Evolutionary conservation across 495 filamentous ascomycete genomes (phyloP), one percentile per base, ranked within the genome.

Genomic region (Hypoxylon trugodes): DNA sequence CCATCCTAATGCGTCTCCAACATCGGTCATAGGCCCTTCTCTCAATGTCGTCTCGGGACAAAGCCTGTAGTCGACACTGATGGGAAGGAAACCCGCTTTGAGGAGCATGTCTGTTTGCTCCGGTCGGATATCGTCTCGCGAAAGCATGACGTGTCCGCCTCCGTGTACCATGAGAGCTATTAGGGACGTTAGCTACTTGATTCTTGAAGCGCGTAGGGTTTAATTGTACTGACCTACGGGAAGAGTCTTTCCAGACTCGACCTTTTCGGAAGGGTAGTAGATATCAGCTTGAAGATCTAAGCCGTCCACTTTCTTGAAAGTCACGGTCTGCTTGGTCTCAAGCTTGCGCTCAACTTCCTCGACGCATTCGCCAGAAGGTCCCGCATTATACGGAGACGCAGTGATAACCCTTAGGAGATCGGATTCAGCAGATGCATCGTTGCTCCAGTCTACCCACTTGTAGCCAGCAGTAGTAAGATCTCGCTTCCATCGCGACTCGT

Each of bases 91-190:
- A 1, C 79, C 81, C 2, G 52, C 55, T 45, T 45, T 3, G 6
- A 45, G 13, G 8, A 45, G 41, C 41, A 12, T 45, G 15, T 13
- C 26, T 2, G 41, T 45, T n/a, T 45, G 41, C 41, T 45, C 26
- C 9, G 41, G 41, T 22, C 41, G 41, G 26, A 45, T 45, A 7
- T 45, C 41, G 9, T 45, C 26, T 24, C 41, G 24, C 22, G 41
- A 45, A 10, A 45, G 21, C 41, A 45, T 45, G 10, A 81, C 61
- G 51, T 85, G 80, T 28, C 81, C 73, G 4, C 82, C 82, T 1
- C 84, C 82, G 52, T 86, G 84, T 38, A 85, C 79, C 79, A 87
- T 79, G 0, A 87, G 61, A 12, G 82, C 84, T 82, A 15, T 15
- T 1, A 12, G 4, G 15, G 28, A 26, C n/a, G 19, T 36, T n/a